These are phyloP conservation scores for Paecilomyces sp. DNA, from an alignment of 2,329 filamentous ascomycete genomes.

Conservation along the genomic window DNA sequence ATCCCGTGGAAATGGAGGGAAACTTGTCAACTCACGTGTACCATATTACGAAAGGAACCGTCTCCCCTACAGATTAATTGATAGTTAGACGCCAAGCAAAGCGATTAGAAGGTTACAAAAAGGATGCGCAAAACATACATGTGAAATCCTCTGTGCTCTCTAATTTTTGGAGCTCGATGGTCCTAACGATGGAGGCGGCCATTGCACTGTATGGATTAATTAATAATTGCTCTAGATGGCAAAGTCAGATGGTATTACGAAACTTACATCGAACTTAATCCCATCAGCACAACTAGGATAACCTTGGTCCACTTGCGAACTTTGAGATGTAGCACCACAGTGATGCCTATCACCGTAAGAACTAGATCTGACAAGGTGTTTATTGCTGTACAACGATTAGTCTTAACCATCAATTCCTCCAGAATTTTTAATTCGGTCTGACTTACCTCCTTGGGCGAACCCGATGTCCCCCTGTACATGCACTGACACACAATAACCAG, in stretches of 20 bases:
- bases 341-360: slow-evolving; percentile 4
- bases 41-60: slow-evolving; percentile 1
- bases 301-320: slow-evolving; percentile 1
- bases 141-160: slow-evolving; percentile 1
- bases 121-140: slow-evolving; percentile 1
- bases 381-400: slow-evolving; percentile 2
- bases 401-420: not conserved
- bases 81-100: not conserved
- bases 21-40: slow-evolving; percentile 4
- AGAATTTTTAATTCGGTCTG: not conserved
- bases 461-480: slow-evolving; percentile 5
- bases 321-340: slow-evolving; percentile 2
- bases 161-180: not conserved
- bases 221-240: not conserved
- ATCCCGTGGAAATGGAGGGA: not conserved
- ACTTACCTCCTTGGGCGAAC: slow-evolving; percentile 7
- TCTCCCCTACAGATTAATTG: slow-evolving; percentile 4
- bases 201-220: slow-evolving; percentile 5
- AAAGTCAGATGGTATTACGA: not conserved
- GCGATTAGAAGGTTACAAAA: not conserved
- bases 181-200: slow-evolving; percentile 2
- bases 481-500: slow-evolving; percentile 8
- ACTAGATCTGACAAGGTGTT: slow-evolving; percentile 6
- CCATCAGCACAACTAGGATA: slow-evolving; percentile 2
- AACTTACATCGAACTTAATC: slow-evolving; percentile 5